Conservation (phyloP, 192 early-diverging fungal species). For the Bifiguratus adelaidae region DNA sequence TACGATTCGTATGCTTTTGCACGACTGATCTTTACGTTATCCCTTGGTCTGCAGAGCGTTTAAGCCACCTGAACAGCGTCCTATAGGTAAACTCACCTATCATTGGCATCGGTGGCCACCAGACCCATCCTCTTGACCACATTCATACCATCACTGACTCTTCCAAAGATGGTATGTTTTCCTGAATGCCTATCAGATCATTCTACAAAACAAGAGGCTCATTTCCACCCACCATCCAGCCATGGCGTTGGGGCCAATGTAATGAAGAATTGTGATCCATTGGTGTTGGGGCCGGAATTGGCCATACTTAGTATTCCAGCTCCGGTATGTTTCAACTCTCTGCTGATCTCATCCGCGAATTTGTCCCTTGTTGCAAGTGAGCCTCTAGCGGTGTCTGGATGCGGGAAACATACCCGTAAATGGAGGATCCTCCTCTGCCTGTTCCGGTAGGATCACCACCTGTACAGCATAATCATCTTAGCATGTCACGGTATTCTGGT, state of each 20-base stretch:
- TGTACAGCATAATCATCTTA: neutral
- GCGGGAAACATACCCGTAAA: slow-evolving; percentile 57
- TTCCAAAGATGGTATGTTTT: slow-evolving; percentile 90
- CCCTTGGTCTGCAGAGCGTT: slow-evolving; percentile 18
- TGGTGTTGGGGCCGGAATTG: slow-evolving; percentile 60
- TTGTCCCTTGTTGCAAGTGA: slow-evolving; percentile 42
- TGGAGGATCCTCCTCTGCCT: slow-evolving; percentile 74
- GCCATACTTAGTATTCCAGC: slow-evolving; percentile 89
- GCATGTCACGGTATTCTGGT: neutral
- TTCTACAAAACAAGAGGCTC: neutral
- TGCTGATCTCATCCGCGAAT: slow-evolving; percentile 77
- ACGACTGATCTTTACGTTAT: slow-evolving; percentile 30
- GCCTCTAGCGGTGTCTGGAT: neutral
- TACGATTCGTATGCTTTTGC: slow-evolving; percentile 17
- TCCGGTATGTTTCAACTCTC: slow-evolving; percentile 70
- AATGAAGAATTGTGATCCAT: slow-evolving; percentile 78
- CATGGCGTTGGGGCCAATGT: slow-evolving; percentile 84
- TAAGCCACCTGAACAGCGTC: neutral
- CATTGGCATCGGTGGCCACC: slow-evolving; percentile 43
- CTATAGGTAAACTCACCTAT: slow-evolving; percentile 21
- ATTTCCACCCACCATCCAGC: slow-evolving; percentile 53
- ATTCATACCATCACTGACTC: slow-evolving; percentile 68
- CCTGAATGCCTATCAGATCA: slow-evolving; percentile 27
- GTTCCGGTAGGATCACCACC: slow-evolving; percentile 93
- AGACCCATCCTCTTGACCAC: slow-evolving; percentile 74